Conservation (phyloP, 345 rosid species). For the Mallotus nudiflorus region DNA sequence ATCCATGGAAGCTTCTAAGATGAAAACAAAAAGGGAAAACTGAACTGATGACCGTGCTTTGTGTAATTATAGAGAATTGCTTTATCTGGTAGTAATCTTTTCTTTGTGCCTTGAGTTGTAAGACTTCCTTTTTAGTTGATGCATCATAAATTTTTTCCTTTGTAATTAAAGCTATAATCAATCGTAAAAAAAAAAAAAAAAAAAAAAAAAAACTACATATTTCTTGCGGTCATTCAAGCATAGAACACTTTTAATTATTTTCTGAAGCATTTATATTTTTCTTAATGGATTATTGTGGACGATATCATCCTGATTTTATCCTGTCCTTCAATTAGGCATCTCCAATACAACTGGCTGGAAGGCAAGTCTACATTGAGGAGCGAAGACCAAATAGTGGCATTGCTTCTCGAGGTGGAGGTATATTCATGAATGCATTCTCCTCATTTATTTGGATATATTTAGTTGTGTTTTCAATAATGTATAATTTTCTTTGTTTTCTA, state of each 20-base stretch:
- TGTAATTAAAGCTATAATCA: neutral
- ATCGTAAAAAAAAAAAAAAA: no score
- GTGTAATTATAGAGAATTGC: neutral
- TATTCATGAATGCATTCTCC: conserved; percentile 21
- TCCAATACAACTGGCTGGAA: conserved; percentile 86
- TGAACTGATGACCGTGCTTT: neutral
- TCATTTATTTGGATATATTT: neutral
- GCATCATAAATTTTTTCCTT: neutral
- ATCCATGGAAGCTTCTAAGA: neutral
- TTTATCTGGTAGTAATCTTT: neutral
- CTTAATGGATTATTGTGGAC: neutral
- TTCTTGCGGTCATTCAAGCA: neutral
- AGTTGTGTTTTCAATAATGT: neutral
- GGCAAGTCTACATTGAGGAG: conserved; percentile 85
- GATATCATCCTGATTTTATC: neutral
- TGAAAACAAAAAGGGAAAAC: neutral
- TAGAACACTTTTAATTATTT: neutral
- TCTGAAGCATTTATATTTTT: neutral
- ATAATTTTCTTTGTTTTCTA: neutral
- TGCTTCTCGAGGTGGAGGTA: conserved; percentile 83
- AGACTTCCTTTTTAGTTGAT: neutral
- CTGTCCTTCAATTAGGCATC: conserved; percentile 60
- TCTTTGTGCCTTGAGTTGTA: neutral
- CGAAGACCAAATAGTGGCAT: conserved; percentile 84
- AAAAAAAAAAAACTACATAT: neutral